A percentile compares a stretch with the other conserved stretches of the same genome.
Conservation (phyloP, 768 basidiomycete species). For the Phylloporus sp. region DNA sequence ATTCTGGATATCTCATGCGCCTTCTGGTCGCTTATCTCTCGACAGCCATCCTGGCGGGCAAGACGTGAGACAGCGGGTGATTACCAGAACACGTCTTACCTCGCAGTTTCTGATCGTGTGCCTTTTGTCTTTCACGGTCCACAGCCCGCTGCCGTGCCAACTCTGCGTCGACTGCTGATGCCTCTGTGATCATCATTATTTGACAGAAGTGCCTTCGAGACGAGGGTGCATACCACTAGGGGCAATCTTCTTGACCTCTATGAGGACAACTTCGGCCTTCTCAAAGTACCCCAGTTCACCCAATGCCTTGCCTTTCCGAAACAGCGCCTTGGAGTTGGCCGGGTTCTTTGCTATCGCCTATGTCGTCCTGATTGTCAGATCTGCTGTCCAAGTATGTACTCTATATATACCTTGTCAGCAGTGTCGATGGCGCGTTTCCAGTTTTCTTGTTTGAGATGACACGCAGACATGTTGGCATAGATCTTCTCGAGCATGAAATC, state of each 20-base stretch:
- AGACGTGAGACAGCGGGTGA: conserved; percentile 1
- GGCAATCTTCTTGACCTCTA: conserved; percentile 62
- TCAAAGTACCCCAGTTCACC: conserved; percentile 76
- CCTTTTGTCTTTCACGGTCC: conserved; percentile 66
- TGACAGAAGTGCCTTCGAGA: neutral
- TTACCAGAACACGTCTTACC: conserved; percentile 37
- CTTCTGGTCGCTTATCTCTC: conserved; percentile 27
- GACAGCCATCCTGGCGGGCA: conserved; percentile 29
- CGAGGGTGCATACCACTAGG: conserved; percentile 44
- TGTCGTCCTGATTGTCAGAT: neutral
- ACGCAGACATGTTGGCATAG: conserved; percentile 82
- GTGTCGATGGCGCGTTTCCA: conserved; percentile 78
- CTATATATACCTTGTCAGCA: conserved; percentile 62
- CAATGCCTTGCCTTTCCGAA: conserved; percentile 76
- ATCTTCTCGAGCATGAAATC: conserved; percentile 78
- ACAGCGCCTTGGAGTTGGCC: conserved; percentile 73
- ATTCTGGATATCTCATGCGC: conserved; percentile 1
- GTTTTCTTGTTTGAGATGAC: conserved; percentile 75
- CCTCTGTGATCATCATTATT: conserved; percentile 39
- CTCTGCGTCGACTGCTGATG: conserved; percentile 58
- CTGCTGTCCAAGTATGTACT: neutral
- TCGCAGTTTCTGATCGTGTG: conserved; percentile 68
- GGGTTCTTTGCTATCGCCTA: conserved; percentile 75
- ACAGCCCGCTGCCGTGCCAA: conserved; percentile 53
- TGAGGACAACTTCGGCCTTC: conserved; percentile 61